These are phyloP conservation scores for Angomonas desouzai DNA, from an alignment of 208 protist genomes.

Conservation along the genomic window DNA sequence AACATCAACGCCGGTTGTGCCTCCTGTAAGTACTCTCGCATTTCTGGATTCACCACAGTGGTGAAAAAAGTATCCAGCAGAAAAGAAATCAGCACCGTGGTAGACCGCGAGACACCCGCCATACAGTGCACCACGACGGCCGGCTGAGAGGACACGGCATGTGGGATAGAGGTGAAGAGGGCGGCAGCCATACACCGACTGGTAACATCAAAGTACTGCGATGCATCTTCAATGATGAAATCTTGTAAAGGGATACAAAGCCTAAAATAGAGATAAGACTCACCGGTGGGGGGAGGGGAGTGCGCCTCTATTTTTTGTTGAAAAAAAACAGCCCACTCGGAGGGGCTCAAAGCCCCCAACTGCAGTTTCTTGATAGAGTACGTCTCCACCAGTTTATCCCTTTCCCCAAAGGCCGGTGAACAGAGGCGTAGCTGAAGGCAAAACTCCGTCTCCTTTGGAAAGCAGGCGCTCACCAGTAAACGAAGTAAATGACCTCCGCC, in stretches of 20 bases:
- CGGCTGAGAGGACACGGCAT: neutral
- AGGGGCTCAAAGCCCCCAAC: neutral
- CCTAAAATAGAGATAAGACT: neutral
- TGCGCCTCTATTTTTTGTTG: neutral
- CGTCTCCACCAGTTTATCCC: neutral
- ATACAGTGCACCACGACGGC: conserved; percentile 9
- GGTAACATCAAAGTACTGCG: neutral
- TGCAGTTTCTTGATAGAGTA: neutral
- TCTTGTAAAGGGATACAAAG: conserved; percentile 1
- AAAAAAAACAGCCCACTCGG: neutral
- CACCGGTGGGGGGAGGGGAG: neutral
- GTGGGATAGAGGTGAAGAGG: neutral
- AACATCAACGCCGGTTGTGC: neutral
- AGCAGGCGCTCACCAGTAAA: neutral
- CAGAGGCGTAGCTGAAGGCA: neutral
- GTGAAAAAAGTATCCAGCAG: conserved; percentile 4
- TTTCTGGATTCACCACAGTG: neutral
- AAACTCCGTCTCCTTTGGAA: neutral
- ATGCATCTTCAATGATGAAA: neutral
- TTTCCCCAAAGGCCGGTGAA: neutral
- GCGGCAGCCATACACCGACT: neutral
- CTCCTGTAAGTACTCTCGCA: neutral
- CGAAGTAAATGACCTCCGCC: neutral
- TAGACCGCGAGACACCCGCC: conserved; percentile 7
- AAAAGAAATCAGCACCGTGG: neutral